phyloP scores from a whole-genome alignment of 306 rosid species.

The Psophocarpus tetragonolobus region DNA sequence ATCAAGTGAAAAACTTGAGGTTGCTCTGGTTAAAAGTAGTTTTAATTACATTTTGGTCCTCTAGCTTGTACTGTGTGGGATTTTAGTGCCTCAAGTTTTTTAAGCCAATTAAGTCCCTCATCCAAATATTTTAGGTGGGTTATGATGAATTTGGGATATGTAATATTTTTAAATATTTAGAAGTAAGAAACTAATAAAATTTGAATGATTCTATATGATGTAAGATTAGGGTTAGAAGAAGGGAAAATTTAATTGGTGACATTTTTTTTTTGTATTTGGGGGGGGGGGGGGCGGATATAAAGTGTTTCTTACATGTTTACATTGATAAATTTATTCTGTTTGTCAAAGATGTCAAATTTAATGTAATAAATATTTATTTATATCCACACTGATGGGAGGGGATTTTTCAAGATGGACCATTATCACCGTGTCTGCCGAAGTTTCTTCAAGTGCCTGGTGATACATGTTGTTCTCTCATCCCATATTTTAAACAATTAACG shows the following conservation, averaged over 20 bases:
- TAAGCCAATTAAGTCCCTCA: neutral
- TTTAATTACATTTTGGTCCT: neutral
- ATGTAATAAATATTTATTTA: neutral
- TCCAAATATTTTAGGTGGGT: neutral
- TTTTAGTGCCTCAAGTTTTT: neutral
- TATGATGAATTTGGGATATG: neutral
- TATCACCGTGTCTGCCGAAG: neutral
- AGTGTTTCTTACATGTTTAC: neutral
- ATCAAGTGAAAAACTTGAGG: slow-evolving; percentile 13
- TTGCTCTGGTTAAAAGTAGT: slow-evolving; percentile 1
- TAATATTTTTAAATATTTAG: neutral
- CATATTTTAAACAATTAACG: neutral
- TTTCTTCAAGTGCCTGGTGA: slow-evolving; percentile 11
- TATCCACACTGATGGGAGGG: neutral
- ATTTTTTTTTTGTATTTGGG: too few species aligned
- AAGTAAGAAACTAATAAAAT: neutral
- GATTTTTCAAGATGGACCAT: neutral
- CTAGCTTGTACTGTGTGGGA: neutral
- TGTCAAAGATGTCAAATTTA: neutral
- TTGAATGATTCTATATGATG: neutral
- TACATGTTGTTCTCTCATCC: neutral
- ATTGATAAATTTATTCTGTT: neutral
- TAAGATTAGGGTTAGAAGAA: neutral
- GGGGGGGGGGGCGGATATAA: too few species aligned
- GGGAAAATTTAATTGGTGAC: neutral